Evolutionary conservation across 2,329 filamentous ascomycete species (phyloP).

Genomic region (Knufia fluminis): DNA sequence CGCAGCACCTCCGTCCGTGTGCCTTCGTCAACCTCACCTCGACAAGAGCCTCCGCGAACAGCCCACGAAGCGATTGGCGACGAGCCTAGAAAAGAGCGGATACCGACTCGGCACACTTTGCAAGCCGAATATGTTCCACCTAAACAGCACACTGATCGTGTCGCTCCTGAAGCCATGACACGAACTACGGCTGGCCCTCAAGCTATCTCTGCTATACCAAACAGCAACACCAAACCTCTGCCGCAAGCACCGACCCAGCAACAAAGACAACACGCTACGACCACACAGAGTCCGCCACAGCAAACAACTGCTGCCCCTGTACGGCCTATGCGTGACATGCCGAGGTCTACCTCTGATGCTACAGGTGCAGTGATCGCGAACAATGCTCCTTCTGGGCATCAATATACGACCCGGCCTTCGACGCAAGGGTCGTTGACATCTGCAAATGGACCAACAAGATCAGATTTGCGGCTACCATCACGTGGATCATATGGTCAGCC

Average conservation of each 20-base stretch:
- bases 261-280: not conserved
- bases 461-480: slow-evolving; percentile 54
- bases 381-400: slow-evolving; percentile 15
- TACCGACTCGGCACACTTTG: slow-evolving; percentile 86
- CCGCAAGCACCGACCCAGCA: slow-evolving; percentile 35
- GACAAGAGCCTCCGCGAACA: slow-evolving; percentile 39
- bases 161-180: slow-evolving; percentile 2
- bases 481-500: slow-evolving; percentile 81
- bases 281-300: slow-evolving; percentile 3
- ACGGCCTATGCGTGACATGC: slow-evolving; percentile 42
- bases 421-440: slow-evolving; percentile 76
- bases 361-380: slow-evolving; percentile 41
- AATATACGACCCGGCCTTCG: slow-evolving; percentile 52
- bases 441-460: slow-evolving; percentile 35
- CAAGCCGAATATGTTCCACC: slow-evolving; percentile 97
- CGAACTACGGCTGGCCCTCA: slow-evolving; percentile 2
- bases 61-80: slow-evolving; percentile 33
- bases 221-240: slow-evolving; percentile 42
- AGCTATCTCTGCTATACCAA: slow-evolving; percentile 15
- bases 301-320: slow-evolving; percentile 18
- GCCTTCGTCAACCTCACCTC: slow-evolving; percentile 56
- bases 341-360: slow-evolving; percentile 50
- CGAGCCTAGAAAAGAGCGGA: slow-evolving; percentile 35
- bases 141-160: slow-evolving; percentile 72
- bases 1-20: slow-evolving; percentile 90